phyloP scores from a whole-genome alignment of 768 basidiomycete species.

The Pleurotus tuber-regium region DNA sequence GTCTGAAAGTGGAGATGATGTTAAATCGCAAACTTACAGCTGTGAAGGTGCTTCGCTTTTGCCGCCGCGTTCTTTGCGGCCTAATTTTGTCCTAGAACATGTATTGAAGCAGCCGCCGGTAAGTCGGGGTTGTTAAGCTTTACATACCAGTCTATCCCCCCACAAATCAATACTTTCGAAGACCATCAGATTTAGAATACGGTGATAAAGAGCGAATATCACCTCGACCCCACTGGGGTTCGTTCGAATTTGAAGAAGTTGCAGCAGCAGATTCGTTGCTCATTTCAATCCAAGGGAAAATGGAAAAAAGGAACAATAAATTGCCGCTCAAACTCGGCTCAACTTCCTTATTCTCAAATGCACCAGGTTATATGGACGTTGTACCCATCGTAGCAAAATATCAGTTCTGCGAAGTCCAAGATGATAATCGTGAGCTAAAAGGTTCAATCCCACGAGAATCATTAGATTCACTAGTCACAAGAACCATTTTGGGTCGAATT shows the following conservation, averaged over 20 bases:
- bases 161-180: slow-evolving; percentile 71
- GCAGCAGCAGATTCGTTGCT: slow-evolving; percentile 1
- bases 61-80: slow-evolving; percentile 67
- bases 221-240: slow-evolving; percentile 46
- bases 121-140: slow-evolving; percentile 15
- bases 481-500: too few species aligned
- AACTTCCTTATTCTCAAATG: too few species aligned
- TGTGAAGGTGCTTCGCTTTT: slow-evolving; percentile 37
- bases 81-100: slow-evolving; percentile 63
- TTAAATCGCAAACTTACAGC: slow-evolving; percentile 28
- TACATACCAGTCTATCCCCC: slow-evolving; percentile 85
- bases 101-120: slow-evolving; percentile 15
- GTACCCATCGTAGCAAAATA: too few species aligned
- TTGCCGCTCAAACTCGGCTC: background rate
- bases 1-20: too few species aligned
- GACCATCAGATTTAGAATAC: background rate
- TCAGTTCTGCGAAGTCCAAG: too few species aligned
- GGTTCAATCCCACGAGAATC: too few species aligned
- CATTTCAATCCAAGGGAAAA: background rate
- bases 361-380: too few species aligned
- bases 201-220: slow-evolving; percentile 10
- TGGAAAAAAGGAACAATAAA: background rate
- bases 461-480: too few species aligned
- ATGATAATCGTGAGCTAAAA: too few species aligned
- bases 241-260: slow-evolving; percentile 17